A percentile compares a stretch with the other conserved stretches of the same genome.
Conservation (phyloP, 768 basidiomycete genomes). For the Leucosporidium creatinivorum region DNA sequence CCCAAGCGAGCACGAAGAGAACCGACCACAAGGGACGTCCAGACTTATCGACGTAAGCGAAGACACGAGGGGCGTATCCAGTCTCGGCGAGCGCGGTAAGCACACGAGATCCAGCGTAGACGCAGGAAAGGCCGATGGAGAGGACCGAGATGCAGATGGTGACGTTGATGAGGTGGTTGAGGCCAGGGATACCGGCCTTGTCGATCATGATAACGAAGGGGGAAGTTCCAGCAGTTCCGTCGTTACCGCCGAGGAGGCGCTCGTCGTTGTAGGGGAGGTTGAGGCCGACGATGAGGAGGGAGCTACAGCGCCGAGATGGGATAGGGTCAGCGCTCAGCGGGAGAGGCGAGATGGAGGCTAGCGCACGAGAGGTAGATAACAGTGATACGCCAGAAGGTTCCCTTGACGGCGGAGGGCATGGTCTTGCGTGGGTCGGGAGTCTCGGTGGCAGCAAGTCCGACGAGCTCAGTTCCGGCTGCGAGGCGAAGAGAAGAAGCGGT, state of each 20-base stretch:
- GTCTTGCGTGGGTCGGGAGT: conserved; percentile 70
- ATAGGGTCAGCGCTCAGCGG: too few relatives aligned
- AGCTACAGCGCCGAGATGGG: too few relatives aligned
- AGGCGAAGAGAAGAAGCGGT: not conserved
- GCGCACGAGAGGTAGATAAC: conserved; percentile 53
- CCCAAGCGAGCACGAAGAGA: conserved; percentile 38
- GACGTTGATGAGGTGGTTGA: conserved; percentile 40
- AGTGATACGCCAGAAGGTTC: conserved; percentile 77
- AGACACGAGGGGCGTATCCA: conserved; percentile 59
- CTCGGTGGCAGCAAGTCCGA: conserved; percentile 89
- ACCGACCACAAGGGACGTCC: conserved; percentile 60
- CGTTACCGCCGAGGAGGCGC: conserved; percentile 43
- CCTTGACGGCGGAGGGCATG: conserved; percentile 80
- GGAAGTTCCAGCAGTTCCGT: conserved; percentile 40
- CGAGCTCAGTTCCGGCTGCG: conserved; percentile 59
- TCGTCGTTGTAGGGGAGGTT: conserved; percentile 46
- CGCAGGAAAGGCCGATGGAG: conserved; percentile 59
- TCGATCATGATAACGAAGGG: conserved; percentile 44
- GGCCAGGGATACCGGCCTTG: conserved; percentile 37
- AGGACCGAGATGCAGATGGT: conserved; percentile 53
- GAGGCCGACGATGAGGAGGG: conserved; percentile 36
- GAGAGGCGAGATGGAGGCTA: conserved; percentile 31
- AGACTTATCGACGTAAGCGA: conserved; percentile 57
- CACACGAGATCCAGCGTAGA: conserved; percentile 61
- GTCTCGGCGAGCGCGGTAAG: conserved; percentile 55